Evolutionary conservation across 306 rosid genomes (phyloP).

Genomic region (Datisca glomerata): DNA sequence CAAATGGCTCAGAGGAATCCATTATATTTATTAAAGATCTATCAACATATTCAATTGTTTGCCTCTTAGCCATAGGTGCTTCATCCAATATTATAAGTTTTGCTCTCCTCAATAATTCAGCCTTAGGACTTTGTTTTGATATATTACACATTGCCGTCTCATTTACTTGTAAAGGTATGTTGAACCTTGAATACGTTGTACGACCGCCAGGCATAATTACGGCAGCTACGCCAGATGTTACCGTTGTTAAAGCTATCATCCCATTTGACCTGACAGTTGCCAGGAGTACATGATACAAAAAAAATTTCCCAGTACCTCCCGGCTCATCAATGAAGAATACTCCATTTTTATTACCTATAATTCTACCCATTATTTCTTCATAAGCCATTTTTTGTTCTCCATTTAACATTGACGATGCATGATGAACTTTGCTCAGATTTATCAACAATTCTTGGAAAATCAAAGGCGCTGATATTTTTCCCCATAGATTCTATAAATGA

Average conservation of each 20-base stretch:
- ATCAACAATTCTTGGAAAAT: too few relatives aligned
- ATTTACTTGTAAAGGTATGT: too few relatives aligned
- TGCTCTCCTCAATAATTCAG: too few relatives aligned
- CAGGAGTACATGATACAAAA: not conserved
- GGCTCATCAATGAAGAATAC: not conserved
- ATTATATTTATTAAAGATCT: too few relatives aligned
- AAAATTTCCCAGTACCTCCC: slow-evolving; percentile 2
- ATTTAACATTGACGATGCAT: not conserved
- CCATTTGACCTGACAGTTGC: slow-evolving; percentile 1
- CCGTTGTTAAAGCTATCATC: slow-evolving; percentile 1
- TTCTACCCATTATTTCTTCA: not conserved
- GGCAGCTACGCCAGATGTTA: slow-evolving; percentile 1
- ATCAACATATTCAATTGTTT: not conserved
- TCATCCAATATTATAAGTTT: too few relatives aligned
- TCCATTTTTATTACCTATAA: too few relatives aligned
- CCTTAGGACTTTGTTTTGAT: too few relatives aligned
- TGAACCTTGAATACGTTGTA: too few relatives aligned
- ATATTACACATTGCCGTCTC: too few relatives aligned
- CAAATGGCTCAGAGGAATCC: not conserved
- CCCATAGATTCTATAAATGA: not conserved
- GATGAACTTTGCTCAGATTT: not conserved
- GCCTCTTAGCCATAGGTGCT: not conserved
- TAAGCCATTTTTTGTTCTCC: not conserved
- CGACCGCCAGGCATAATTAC: too few relatives aligned
- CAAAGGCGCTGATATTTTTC: not conserved